Evolutionary conservation across 257 asterid species (phyloP), one percentile per base, ranked within the genome.

Genomic region (Galeopsis tetrahit): DNA sequence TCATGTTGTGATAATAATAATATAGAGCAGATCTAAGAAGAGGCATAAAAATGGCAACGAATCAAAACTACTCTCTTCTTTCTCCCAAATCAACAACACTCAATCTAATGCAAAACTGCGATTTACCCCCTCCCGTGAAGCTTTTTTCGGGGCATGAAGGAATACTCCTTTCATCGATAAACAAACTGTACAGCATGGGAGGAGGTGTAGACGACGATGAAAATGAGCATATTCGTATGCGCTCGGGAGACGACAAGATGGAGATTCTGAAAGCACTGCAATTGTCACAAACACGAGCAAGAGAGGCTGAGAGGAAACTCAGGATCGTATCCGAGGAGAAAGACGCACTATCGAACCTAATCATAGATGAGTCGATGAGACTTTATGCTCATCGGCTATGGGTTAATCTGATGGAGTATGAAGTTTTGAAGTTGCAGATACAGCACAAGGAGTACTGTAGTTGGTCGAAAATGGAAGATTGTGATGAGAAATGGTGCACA

Each of bases 41-140:
- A 10, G 48, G 9, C 46, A 63, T 28, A 8, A 65, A 43, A 71
- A 82, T 79, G 88, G 82, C 79, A 69, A 58, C 70, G 31, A 75
- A 70, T 35, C 65, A 81, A 21, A 77, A 40, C 13, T 34, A 74
- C 11, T 48, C 21, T 31, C 6, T 69, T 7, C 42, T 60, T 67
- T 72, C 81, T 15, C 77, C 75, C 35, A 81, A 80, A 57, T 34
- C 80, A 2, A 63, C 79, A 5, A 63, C 79, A 5, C 38, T 71
- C 49, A 78, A 77, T 70, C 87, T 85, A 6, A 70, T 89, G 89
- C 88, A 85, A 36, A 89, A 89, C 78, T 85, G 93, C 63, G 93
- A 89, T 66, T 81, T 87, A 71, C 96, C 96, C 4, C 93, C 93
- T 14, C 96, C 93, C 5, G 13, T 73, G 52, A 89, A 82, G 84